A percentile compares a stretch with the other conserved stretches of the same genome.
phyloP scores from a whole-genome alignment of 78 protist species.

The Cavenderia fasciculata region DNA sequence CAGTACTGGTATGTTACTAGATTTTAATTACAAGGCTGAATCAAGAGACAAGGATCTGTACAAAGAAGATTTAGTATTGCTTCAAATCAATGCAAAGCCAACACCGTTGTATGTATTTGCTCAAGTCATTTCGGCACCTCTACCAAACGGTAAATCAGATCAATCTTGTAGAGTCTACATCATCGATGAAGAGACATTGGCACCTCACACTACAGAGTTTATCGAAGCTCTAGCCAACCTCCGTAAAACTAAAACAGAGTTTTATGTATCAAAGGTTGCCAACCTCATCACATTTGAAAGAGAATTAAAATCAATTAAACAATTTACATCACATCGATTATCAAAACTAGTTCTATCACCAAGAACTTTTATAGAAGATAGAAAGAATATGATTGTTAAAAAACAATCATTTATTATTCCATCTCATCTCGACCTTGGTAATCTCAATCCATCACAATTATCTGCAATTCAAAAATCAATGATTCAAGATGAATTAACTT shows the following conservation, averaged over 20 bases:
- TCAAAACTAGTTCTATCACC: constrained; percentile 1
- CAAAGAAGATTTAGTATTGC: background rate
- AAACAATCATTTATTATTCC: no score
- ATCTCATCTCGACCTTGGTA: no score
- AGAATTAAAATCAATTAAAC: constrained; percentile 16
- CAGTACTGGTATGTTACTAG: no score
- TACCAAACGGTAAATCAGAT: no score
- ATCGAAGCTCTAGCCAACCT: background rate
- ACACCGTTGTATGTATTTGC: no score
- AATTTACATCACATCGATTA: background rate
- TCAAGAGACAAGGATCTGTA: background rate
- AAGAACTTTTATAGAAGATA: no score
- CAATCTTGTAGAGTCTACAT: background rate
- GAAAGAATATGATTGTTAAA: no score
- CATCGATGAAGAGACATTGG: no score
- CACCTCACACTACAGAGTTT: background rate
- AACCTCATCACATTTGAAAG: constrained; percentile 40
- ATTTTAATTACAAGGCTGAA: no score
- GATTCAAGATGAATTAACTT: background rate
- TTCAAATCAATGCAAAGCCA: background rate
- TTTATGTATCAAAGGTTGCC: background rate
- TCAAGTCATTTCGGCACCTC: no score
- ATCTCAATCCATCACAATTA: constrained; percentile 16
- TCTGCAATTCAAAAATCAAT: constrained; percentile 2
- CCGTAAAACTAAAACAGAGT: background rate